Evolutionary conservation across 441 rosid species (phyloP).

Genomic region (Populus hybrid): DNA sequence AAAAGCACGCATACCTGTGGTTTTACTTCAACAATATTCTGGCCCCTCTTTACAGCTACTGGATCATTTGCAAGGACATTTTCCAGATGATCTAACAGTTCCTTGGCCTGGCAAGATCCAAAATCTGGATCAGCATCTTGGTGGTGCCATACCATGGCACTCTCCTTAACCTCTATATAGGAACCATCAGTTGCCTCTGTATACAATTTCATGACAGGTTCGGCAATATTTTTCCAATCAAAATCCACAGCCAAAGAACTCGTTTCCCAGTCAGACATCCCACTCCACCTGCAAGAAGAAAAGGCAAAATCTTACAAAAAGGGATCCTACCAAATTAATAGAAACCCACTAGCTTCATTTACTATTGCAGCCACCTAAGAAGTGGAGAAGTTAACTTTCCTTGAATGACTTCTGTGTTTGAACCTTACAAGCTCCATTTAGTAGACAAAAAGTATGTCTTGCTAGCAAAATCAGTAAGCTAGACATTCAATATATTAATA

Average conservation of each 20-base stretch:
- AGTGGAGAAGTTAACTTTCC: not conserved
- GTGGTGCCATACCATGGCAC: constrained; percentile 91
- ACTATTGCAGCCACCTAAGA: not conserved
- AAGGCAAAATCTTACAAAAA: not conserved
- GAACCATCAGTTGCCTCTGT: constrained; percentile 90
- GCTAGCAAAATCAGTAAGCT: not conserved
- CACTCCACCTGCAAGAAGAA: constrained; percentile 55
- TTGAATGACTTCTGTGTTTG: not conserved
- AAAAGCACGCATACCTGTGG: constrained; percentile 52
- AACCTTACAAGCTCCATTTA: not conserved
- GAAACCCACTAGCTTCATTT: not conserved
- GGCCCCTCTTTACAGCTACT: constrained; percentile 73
- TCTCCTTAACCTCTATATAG: constrained; percentile 68
- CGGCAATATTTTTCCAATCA: constrained; percentile 73
- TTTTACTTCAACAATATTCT: constrained; percentile 85
- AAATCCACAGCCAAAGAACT: constrained; percentile 51
- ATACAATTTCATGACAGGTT: constrained; percentile 68
- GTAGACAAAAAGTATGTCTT: not conserved
- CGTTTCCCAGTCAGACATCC: constrained; percentile 62
- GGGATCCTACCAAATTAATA: not conserved
- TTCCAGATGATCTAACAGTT: constrained; percentile 77
- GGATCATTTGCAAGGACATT: constrained; percentile 87
- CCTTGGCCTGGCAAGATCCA: constrained; percentile 89
- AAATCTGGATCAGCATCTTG: constrained; percentile 91
- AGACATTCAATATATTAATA: constrained; percentile 4